Evolutionary conservation across 1,139 yeast genomes (phyloP).

Genomic region (Yamadazyma pseudoaaseri): DNA sequence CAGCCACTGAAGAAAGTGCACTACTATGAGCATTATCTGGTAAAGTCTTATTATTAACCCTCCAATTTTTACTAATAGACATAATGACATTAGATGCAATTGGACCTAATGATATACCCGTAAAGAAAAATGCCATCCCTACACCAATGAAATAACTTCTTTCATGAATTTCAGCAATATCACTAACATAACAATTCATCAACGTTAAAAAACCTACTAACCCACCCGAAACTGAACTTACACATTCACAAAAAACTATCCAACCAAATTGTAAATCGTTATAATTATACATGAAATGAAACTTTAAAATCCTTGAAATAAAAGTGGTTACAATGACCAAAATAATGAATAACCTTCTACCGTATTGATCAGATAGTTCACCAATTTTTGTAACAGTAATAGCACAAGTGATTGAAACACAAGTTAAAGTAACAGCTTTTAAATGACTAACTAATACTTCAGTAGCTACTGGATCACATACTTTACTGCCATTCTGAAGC

Average conservation of each 20-base stretch:
- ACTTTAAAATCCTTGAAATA: slow-evolving; percentile 22
- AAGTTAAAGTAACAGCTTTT: slow-evolving; percentile 22
- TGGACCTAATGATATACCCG: slow-evolving; percentile 69
- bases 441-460: slow-evolving; percentile 35
- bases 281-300: slow-evolving; percentile 26
- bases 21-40: neutral
- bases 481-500: slow-evolving; percentile 9
- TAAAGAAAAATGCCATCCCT: slow-evolving; percentile 51
- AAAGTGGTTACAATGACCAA: slow-evolving; percentile 27
- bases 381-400: slow-evolving; percentile 50
- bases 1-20: slow-evolving; percentile 10
- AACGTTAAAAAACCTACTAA: slow-evolving; percentile 46
- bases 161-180: slow-evolving; percentile 55
- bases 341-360: slow-evolving; percentile 51
- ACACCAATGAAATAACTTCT: slow-evolving; percentile 57
- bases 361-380: slow-evolving; percentile 59
- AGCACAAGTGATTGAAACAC: slow-evolving; percentile 25
- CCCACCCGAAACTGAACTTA: slow-evolving; percentile 57
- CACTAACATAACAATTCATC: slow-evolving; percentile 59
- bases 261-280: slow-evolving; percentile 30
- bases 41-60: neutral
- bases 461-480: slow-evolving; percentile 33
- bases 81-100: slow-evolving; percentile 44
- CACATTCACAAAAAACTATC: slow-evolving; percentile 31
- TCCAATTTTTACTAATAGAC: slow-evolving; percentile 17